Percentiles rank a stretch among this genome's conserved stretches.
Conservation (phyloP, 208 protist species). For the Crithidia fasciculata region DNA sequence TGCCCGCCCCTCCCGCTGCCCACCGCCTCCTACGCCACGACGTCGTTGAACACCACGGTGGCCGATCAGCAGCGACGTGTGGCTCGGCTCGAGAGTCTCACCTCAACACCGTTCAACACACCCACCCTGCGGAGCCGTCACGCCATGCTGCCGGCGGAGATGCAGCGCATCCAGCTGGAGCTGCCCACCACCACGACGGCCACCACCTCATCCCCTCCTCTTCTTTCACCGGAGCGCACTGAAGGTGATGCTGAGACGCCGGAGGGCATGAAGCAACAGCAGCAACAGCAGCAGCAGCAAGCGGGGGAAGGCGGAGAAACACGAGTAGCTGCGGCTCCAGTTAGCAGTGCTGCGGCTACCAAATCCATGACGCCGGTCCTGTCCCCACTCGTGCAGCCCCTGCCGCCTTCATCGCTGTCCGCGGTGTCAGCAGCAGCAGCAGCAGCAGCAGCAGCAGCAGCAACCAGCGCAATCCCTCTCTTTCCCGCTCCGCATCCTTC, state of each 20-base stretch:
- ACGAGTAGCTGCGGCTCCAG: no score
- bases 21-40: conserved; percentile 30
- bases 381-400: no score
- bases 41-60: conserved; percentile 31
- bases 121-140: conserved; percentile 34
- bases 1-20: conserved; percentile 20
- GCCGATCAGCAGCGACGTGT: conserved; percentile 38
- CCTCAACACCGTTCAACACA: conserved; percentile 23
- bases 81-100: conserved; percentile 34
- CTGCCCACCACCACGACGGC: neutral
- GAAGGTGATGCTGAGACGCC: no score
- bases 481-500: neutral
- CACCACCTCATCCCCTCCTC: neutral
- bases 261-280: no score
- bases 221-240: neutral
- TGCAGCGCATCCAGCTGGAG: conserved; percentile 39
- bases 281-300: no score
- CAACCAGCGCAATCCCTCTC: neutral
- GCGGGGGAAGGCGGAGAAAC: no score
- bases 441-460: no score
- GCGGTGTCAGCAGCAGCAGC: no score
- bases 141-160: conserved; percentile 28
- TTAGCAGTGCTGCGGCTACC: no score
- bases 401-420: no score
- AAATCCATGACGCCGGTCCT: no score